Evolutionary conservation across 495 filamentous ascomycete species (phyloP), one percentile per base, ranked within the genome.

Genomic region (Xylaria bambusicola): DNA sequence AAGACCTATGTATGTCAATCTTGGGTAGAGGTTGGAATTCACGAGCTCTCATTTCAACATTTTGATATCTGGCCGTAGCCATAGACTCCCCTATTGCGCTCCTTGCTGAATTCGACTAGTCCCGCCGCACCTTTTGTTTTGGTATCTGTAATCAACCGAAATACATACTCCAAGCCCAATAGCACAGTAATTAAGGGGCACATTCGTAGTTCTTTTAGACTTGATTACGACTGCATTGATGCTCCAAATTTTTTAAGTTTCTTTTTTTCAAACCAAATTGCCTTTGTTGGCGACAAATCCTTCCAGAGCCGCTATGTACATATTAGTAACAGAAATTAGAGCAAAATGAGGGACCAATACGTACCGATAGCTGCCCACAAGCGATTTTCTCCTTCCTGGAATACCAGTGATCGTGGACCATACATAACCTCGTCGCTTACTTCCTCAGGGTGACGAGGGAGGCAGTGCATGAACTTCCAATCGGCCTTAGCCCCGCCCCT

Each of bases 381-480:
- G 60, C 94, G 84, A 63, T 98, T 98, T 75, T 97, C 94, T 3
- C 90, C 94, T 75, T 98, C 94, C 13, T 82, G 83, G 75, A 96
- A 98, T 18, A 97, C 94, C 50, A 98, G 74, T 29, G 87, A 92
- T 63, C 88, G 81, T 0, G 78, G 73, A 33, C 88, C 84, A 69
- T 98, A 97, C 69, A 98, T 96, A 1, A 98, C 93, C 66, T 91
- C 92, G 71, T 98, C 93, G 53, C 84, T 86, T 8, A 98, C 94
- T 76, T 98, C 94, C 75, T 98, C 93, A 0, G 81, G 84, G 65
- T 98, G 92, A 51, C 94, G 83, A n/a, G 94, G 94, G 51, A 98
- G 73, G 70, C 94, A 98, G 80, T 98, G 94, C 94, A 98, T 97
- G 68, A 98, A 98, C 75, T 90, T 92, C 94, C 94, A 98, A 58